Conservation (phyloP, 2,329 filamentous ascomycete species). For the Thelonectria rubi region DNA sequence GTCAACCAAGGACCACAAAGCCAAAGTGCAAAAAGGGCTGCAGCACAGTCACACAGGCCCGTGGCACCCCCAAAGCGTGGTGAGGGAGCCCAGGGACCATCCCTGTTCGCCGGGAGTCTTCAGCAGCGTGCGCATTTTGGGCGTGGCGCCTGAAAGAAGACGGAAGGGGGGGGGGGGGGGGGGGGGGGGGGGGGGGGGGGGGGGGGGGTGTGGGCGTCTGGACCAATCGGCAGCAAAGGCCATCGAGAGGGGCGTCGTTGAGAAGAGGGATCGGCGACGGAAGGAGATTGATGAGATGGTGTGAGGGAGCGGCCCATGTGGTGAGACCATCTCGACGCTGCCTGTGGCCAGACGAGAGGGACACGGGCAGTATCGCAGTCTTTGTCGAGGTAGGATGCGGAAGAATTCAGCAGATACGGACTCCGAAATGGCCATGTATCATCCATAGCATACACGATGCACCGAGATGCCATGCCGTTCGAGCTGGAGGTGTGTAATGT, state of each 20-base stretch:
- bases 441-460: too few relatives aligned
- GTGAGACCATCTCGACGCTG: slow-evolving; percentile 37
- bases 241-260: slow-evolving; percentile 7
- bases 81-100: slow-evolving; percentile 1
- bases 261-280: neutral
- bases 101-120: neutral
- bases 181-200: neutral
- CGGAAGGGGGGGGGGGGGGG: neutral
- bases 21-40: neutral
- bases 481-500: too few relatives aligned
- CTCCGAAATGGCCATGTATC: neutral
- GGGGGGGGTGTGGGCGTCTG: neutral
- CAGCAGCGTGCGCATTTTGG: neutral
- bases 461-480: too few relatives aligned
- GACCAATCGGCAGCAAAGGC: slow-evolving; percentile 38
- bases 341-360: slow-evolving; percentile 25
- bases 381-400: neutral
- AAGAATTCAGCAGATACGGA: neutral
- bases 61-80: too few relatives aligned
- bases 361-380: neutral
- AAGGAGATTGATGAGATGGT: neutral
- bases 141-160: slow-evolving; percentile 34
- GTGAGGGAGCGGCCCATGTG: slow-evolving; percentile 5
- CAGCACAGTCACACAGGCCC: neutral
- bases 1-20: neutral